Evolutionary conservation across 1,139 yeast genomes (phyloP), one percentile per base, ranked within the genome.

Genomic region (Hanseniaspora uvarum): DNA sequence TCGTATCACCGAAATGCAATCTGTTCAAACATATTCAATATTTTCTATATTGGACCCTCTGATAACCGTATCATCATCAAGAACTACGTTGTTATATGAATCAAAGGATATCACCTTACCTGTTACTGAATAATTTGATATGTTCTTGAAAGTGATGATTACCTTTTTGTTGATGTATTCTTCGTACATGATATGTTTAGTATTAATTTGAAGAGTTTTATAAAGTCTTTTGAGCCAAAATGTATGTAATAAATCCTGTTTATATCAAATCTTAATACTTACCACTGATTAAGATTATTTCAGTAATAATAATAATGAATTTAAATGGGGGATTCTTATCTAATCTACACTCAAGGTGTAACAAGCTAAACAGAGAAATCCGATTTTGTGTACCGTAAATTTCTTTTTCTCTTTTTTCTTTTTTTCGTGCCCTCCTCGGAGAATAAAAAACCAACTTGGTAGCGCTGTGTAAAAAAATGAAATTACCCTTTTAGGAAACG

Each of bases 41-140:
- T 26, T 10, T 19, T 45, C 54, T 24, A 44, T 51, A 21, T 51
- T 51, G 16, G 46, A 45, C 3, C 54, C 54, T 39, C 53, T 43
- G 7, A 50, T 31, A 19, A 50, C 26, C 5, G 33, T 34, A 37
- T 43, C 24, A 10, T 33, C 21, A n/a, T 28, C 16, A 12, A 50
- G 8, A 10, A 46, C 45, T 19, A 50, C 19, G 33, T 50, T 50
- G 38, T 50, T 50, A 23, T 43, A 50, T 5, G 18, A 28, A 21
- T 50, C 53, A 30, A 19, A 43, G 11, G 53, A 50, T 36, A 43
- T 23, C 19, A 50, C 38, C 5, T 23, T 28, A 3, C 53, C 53
- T 21, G 38, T 21, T 1, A 43, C 18, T 3, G 14, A 24, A 23
- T 43, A 34, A 6, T 34, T 30, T 11, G 16, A n/a, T 28, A 50